These are phyloP conservation scores for Ambrosia artemisiifolia DNA, from an alignment of 129 eudicot species.

Conservation along the genomic window DNA sequence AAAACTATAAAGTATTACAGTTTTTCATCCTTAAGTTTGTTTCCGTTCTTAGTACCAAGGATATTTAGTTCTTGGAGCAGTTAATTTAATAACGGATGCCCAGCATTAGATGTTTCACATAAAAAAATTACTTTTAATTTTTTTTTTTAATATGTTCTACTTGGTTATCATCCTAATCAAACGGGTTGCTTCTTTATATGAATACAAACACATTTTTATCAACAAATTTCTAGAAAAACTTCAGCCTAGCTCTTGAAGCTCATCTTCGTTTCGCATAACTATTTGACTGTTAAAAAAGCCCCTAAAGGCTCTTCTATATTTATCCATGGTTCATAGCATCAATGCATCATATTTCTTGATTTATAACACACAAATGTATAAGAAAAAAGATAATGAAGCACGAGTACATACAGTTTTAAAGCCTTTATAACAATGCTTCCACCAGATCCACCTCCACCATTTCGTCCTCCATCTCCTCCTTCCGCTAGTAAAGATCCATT, in stretches of 20 bases:
- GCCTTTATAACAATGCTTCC: constrained; percentile 78
- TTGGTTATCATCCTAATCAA: not conserved
- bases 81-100: not conserved
- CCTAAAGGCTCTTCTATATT: not conserved
- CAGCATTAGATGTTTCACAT: not conserved
- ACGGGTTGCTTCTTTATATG: not conserved
- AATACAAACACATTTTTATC: not conserved
- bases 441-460: constrained; percentile 95
- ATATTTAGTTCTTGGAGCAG: not conserved
- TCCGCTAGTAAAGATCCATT: constrained; percentile 82
- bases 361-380: constrained; percentile 2
- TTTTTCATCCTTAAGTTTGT: not conserved
- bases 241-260: not conserved
- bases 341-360: not conserved
- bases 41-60: not conserved
- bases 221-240: too few species aligned
- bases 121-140: not conserved
- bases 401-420: constrained; percentile 62
- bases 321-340: constrained; percentile 5
- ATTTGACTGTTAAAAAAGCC: not conserved
- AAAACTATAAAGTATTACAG: not conserved
- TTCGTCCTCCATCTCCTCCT: constrained; percentile 81
- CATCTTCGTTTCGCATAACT: not conserved
- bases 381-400: constrained; percentile 16
- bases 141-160: not conserved